Conservation (phyloP, 768 basidiomycete genomes). For the Trametes punicea region DNA sequence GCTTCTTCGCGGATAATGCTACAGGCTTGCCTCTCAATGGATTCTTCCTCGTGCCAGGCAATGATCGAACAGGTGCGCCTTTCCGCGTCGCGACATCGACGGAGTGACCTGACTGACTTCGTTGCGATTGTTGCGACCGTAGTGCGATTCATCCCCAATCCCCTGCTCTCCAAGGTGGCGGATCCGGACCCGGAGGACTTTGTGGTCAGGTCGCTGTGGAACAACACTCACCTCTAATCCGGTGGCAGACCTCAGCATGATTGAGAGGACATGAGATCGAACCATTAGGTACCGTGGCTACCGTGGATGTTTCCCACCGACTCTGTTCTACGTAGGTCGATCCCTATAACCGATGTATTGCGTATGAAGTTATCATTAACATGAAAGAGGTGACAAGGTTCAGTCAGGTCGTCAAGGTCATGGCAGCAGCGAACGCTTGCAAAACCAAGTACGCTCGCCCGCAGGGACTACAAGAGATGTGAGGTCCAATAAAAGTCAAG, state of each 20-base stretch:
- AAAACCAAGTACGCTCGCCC: neutral
- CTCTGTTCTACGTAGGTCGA: too few relatives aligned
- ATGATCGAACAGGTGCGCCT: constrained; percentile 47
- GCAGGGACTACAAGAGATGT: constrained; percentile 4
- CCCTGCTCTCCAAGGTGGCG: constrained; percentile 37
- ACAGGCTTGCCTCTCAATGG: constrained; percentile 46
- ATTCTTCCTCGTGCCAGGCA: constrained; percentile 53
- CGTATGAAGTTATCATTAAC: neutral
- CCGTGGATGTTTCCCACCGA: too few relatives aligned
- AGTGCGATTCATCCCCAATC: constrained; percentile 44
- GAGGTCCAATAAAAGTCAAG: neutral
- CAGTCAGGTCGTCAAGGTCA: constrained; percentile 9
- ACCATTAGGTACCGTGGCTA: too few relatives aligned
- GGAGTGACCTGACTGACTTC: neutral
- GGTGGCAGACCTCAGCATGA: neutral
- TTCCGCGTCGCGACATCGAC: neutral
- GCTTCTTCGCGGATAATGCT: constrained; percentile 44
- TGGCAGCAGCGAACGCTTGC: neutral
- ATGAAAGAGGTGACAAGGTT: neutral
- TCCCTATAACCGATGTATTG: neutral
- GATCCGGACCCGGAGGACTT: constrained; percentile 43
- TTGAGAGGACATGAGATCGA: too few relatives aligned
- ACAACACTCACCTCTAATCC: constrained; percentile 41
- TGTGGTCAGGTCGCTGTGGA: constrained; percentile 50
- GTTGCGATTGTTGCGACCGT: neutral